Percentiles rank a stretch among this genome's conserved stretches.
These are phyloP conservation scores for Moniliella sp. DNA, from an alignment of 1,284 basidiomycete species.

Conservation along the genomic window DNA sequence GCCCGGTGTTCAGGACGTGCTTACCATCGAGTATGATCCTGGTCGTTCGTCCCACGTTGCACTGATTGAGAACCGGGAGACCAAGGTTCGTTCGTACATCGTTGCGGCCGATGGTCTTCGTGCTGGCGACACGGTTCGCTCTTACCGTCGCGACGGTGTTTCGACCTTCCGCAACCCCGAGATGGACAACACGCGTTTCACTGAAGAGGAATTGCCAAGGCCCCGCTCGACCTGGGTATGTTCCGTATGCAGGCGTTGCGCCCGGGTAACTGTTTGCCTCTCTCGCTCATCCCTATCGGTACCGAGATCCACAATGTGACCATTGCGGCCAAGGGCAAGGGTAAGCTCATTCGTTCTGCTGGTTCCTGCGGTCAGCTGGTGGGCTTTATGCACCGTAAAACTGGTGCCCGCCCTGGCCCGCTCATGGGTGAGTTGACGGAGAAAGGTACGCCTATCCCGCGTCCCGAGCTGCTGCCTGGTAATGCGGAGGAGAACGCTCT, in stretches of 20 bases:
- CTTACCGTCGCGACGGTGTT: constrained; percentile 46
- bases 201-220: neutral
- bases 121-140: constrained; percentile 68
- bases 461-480: too few species aligned
- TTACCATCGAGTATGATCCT: constrained; percentile 89
- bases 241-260: constrained; percentile 65
- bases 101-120: constrained; percentile 70
- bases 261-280: constrained; percentile 76
- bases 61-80: constrained; percentile 46
- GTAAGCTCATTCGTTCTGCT: constrained; percentile 66
- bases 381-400: constrained; percentile 8
- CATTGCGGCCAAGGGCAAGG: constrained; percentile 55
- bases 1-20: constrained; percentile 61
- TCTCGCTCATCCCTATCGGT: constrained; percentile 76
- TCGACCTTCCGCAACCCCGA: constrained; percentile 71
- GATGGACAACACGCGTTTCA: constrained; percentile 4
- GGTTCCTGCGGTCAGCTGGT: constrained; percentile 61
- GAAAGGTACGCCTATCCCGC: too few species aligned
- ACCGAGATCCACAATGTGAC: constrained; percentile 72
- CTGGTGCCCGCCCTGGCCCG: neutral
- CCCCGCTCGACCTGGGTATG: constrained; percentile 54
- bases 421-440: too few species aligned
- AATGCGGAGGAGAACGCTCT: too few species aligned
- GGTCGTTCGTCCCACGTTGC: constrained; percentile 83
- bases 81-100: constrained; percentile 54